Base-by-base conservation (phyloP, 805 yeast genomes). In the Saccharomyces eubayanus region DNA sequence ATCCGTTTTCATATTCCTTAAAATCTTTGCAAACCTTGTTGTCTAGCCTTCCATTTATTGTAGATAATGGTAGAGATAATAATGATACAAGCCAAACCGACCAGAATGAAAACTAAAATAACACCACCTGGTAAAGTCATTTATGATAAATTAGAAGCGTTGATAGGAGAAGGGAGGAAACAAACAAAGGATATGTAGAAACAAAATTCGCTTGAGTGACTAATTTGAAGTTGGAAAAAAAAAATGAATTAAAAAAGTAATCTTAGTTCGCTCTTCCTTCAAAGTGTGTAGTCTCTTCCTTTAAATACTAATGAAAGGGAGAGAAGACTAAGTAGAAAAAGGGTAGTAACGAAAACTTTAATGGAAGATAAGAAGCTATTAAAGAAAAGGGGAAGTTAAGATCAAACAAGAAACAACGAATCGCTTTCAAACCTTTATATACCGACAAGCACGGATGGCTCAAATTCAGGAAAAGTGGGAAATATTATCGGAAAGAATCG, bases 101-200 rank as follows among this genome's bases (percentile, higher is more conserved):
- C 68, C 55, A 70, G 60, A 55, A 70, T 74, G 74, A 83, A 82
- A 61, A 84, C 89, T 70, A 83, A 76, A 71, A 83, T 83, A 75
- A 84, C 88, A 74, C 89, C 89, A 59, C 83, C 77, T 72, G 89
- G 87, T 68, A 83, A 76, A 54, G 51, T 47, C 52, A 51, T 54
- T 47, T 40, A 49, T 51, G 52, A 36, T 36, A 36, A 11, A 36
- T 36, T 36, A 36, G 3, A 16, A 36, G 43, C 16, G 24, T 16
- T 36, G 43, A 36, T 3, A n/a, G 16, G 43, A 12, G 43, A 16
- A 16, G 43, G 12, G 43, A 8, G 16, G 43, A 36, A 36, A 36
- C 43, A 36, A 36, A 36, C 43, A 36, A 36, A 36, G 43, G 43
- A 36, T 16, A 36, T 36, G 21, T 16, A 16, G 11, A 11, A 16